Evolutionary conservation across 371 early-diverging fungal genomes (phyloP).

Genomic region (Mycotypha africana): DNA sequence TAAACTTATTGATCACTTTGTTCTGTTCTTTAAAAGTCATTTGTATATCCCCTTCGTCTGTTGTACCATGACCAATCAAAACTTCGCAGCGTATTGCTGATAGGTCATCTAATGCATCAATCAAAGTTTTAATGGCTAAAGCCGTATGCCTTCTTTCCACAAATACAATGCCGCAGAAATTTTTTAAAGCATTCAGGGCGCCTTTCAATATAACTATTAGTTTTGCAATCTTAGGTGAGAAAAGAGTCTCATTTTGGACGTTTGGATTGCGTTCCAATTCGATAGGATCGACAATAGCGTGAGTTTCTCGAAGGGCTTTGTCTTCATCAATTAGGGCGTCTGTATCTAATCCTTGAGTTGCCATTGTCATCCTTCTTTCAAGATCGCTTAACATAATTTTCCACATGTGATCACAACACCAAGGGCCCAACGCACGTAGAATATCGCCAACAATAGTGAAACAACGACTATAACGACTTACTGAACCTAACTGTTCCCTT

Average conservation of each 20-base stretch:
- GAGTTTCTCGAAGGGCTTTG: conserved; percentile 18
- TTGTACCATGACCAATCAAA: conserved; percentile 68
- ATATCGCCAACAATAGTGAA: conserved; percentile 27
- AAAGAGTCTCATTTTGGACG: conserved; percentile 10
- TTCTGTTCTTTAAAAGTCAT: conserved; percentile 67
- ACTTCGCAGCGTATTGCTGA: conserved; percentile 47
- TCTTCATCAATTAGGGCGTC: conserved; percentile 24
- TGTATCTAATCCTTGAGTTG: conserved; percentile 11
- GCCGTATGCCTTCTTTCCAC: conserved; percentile 73
- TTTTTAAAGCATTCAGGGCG: conserved; percentile 15
- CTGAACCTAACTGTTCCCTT: conserved; percentile 26
- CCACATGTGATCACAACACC: conserved; percentile 61
- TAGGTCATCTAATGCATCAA: conserved; percentile 36
- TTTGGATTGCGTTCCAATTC: conserved; percentile 27
- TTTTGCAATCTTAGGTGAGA: conserved; percentile 58
- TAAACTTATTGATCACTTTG: conserved; percentile 61
- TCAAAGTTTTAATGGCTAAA: conserved; percentile 48
- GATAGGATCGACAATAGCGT: conserved; percentile 15
- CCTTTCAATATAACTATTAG: conserved; percentile 51
- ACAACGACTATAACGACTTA: conserved; percentile 30
- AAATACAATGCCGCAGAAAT: conserved; percentile 86
- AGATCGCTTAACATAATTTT: conserved; percentile 30
- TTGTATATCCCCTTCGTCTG: conserved; percentile 42
- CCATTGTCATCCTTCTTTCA: conserved; percentile 13
- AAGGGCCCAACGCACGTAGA: conserved; percentile 58